phyloP scores from a whole-genome alignment of 2,329 filamentous ascomycete genomes.

The Venturiaceae sp. region DNA sequence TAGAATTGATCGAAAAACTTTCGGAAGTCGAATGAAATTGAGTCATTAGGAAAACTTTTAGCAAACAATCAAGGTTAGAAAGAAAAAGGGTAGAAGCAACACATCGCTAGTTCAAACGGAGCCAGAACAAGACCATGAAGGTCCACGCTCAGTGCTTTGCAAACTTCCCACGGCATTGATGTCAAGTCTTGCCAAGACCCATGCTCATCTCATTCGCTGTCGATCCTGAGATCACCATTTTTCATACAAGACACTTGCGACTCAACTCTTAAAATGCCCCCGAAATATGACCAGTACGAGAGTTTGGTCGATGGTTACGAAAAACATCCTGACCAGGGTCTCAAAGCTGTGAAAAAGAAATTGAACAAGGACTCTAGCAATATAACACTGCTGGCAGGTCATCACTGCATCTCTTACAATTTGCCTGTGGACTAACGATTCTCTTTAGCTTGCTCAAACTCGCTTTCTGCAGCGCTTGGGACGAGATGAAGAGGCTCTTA shows the following conservation, averaged over 20 bases:
- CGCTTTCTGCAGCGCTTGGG: constrained; percentile 1
- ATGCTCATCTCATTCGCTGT: background rate
- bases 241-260: background rate
- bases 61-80: too few relatives aligned
- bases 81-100: too few relatives aligned
- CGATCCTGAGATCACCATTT: background rate
- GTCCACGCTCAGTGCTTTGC: too few relatives aligned
- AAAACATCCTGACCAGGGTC: constrained; percentile 6
- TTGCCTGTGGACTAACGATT: background rate
- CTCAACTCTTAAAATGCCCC: background rate
- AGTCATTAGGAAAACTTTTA: too few relatives aligned
- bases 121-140: too few relatives aligned
- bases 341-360: constrained; percentile 8
- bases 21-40: too few relatives aligned
- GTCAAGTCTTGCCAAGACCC: too few relatives aligned
- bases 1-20: too few relatives aligned
- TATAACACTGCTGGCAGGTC: background rate
- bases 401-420: background rate
- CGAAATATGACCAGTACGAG: background rate
- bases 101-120: too few relatives aligned
- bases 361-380: constrained; percentile 4
- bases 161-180: too few relatives aligned
- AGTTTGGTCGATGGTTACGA: constrained; percentile 6
- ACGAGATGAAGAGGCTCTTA: background rate
- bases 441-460: constrained; percentile 6